phyloP scores from a whole-genome alignment of 2,329 filamentous ascomycete genomes.

The Talaromyces sp. region DNA sequence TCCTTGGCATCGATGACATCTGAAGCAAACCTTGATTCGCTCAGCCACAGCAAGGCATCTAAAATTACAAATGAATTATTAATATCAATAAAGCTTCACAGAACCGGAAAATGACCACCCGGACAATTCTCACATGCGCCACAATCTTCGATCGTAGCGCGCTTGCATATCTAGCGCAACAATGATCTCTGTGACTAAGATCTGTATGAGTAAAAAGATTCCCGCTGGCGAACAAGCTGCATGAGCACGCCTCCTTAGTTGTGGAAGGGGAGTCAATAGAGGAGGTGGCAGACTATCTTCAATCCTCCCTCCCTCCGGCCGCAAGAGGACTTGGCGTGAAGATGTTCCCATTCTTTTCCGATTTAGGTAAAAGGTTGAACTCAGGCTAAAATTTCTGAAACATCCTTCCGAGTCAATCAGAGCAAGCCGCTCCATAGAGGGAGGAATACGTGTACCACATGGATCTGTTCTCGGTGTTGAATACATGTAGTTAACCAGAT shows the following conservation, averaged over 20 bases:
- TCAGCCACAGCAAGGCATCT: neutral
- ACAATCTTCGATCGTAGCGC: neutral
- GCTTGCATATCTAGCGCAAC: neutral
- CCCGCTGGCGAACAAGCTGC: neutral
- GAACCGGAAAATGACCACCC: neutral
- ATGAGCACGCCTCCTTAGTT: neutral
- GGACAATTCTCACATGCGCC: neutral
- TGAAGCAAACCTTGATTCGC: neutral
- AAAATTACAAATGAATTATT: neutral
- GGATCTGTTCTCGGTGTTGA: too few species aligned
- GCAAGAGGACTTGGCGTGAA: neutral
- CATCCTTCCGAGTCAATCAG: neutral
- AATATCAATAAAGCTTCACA: neutral
- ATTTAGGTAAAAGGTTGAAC: neutral
- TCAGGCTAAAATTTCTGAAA: neutral
- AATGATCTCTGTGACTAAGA: neutral
- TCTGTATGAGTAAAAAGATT: too few species aligned
- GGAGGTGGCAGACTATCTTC: neutral
- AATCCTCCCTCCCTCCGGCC: too few species aligned
- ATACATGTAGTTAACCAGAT: neutral
- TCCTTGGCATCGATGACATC: too few species aligned
- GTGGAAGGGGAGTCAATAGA: too few species aligned
- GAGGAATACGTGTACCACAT: neutral
- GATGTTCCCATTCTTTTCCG: neutral
- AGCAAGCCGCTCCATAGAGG: neutral